Percentiles rank a stretch among this genome's conserved stretches.
phyloP scores from a whole-genome alignment of 164 flowering plant species.

The Magnolia officinalis region DNA sequence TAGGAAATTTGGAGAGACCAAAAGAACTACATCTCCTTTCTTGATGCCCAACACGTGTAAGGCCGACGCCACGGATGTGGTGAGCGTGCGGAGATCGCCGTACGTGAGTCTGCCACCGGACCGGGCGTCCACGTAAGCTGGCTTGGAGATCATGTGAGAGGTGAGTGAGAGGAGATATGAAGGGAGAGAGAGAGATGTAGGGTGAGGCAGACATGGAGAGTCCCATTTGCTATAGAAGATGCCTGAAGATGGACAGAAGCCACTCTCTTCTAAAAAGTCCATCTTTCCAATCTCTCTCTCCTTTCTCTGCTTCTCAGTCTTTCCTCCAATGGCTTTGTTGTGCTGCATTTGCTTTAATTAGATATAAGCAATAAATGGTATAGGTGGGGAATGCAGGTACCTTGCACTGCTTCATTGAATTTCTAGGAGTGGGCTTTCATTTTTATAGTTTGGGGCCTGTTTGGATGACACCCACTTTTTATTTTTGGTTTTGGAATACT shows the following conservation, averaged over 20 bases:
- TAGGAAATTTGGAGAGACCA: conserved; percentile 24
- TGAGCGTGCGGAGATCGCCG: conserved; percentile 17
- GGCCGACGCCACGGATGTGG: not conserved
- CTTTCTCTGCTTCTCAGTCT: not conserved
- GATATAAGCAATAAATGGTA: not conserved
- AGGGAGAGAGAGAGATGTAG: conserved; percentile 20
- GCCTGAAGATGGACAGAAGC: conserved; percentile 25
- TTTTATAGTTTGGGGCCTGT: too few relatives aligned
- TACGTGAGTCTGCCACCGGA: conserved; percentile 19
- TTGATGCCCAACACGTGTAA: conserved; percentile 16
- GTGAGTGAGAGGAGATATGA: conserved; percentile 20
- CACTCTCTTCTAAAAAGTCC: conserved; percentile 19
- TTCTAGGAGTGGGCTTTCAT: not conserved
- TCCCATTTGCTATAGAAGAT: conserved; percentile 30
- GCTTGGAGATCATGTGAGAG: conserved; percentile 13
- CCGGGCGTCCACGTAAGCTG: conserved; percentile 24
- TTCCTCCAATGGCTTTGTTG: not conserved
- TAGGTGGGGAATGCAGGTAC: not conserved
- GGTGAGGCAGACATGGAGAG: conserved; percentile 17
- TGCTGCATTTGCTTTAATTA: not conserved
- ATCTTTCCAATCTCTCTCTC: not conserved
- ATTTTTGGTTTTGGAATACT: too few relatives aligned
- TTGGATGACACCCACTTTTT: too few relatives aligned
- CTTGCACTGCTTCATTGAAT: not conserved
- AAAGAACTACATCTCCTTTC: conserved; percentile 27